Conservation (phyloP, 495 filamentous ascomycete genomes). For the Aspergillus affinis region DNA sequence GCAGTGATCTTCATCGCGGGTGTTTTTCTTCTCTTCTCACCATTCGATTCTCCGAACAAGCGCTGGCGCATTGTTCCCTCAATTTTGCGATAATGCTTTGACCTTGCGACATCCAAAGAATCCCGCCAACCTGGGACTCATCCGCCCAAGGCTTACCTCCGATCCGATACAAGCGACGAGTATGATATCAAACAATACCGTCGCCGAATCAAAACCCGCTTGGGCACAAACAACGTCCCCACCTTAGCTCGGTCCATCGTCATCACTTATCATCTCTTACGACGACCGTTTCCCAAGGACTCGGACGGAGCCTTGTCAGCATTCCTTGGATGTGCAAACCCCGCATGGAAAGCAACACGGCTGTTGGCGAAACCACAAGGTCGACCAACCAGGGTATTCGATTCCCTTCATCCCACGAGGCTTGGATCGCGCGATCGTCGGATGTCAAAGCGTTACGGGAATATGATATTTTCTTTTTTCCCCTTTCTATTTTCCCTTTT, state of each 20-base stretch:
- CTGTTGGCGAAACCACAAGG: neutral
- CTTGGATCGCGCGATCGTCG: conserved; percentile 5
- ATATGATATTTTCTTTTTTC: conserved; percentile 9
- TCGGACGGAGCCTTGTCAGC: neutral
- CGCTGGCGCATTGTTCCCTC: conserved; percentile 24
- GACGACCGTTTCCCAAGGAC: neutral
- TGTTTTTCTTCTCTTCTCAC: conserved; percentile 9
- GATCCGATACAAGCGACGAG: conserved; percentile 1
- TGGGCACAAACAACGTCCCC: neutral
- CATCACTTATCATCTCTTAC: conserved; percentile 16
- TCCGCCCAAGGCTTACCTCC: no score
- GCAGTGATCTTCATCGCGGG: conserved; percentile 7
- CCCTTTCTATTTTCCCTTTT: neutral
- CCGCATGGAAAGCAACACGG: conserved; percentile 16
- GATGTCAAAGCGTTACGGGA: conserved; percentile 17
- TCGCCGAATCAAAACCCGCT: neutral
- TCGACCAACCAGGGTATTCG: neutral
- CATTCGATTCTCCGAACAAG: conserved; percentile 12
- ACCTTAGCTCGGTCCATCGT: neutral
- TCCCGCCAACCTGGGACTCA: neutral
- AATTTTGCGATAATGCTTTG: conserved; percentile 19
- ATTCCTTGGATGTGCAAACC: conserved; percentile 5
- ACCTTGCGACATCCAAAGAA: conserved; percentile 16
- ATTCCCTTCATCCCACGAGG: neutral
- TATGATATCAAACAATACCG: conserved; percentile 8